Evolutionary conservation across 768 basidiomycete species (phyloP), one percentile per base, ranked within the genome.

Genomic region (Cantharellus cinnabarinus): DNA sequence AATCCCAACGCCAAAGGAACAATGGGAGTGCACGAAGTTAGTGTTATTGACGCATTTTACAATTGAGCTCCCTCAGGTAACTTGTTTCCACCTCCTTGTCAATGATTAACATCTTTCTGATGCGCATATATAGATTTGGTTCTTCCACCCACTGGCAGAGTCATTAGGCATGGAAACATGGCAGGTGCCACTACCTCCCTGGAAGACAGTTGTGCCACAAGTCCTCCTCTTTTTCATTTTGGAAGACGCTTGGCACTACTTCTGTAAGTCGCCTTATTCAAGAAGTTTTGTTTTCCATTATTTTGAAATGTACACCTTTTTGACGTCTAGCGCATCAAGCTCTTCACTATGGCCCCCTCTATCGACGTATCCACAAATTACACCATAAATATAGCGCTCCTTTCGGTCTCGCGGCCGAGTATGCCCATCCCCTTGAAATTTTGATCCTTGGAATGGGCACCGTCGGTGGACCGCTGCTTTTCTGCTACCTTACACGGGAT

Each of bases 371-470:
- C 63, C 91, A 95, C 78, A 94, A 95, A 72, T 76, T 98, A 41
- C 95, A 99, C 70, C 95, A 98, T 79, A 89, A 90, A 67, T 95
- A 89, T 71, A 85, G 85, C 4, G 94, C 94, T 15, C 95, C 95
- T 0, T 95, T 98, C 67, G 95, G 95, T 62, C 80, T 99, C 39
- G 93, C 89, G 2, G 94, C 95, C 2, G 94, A 99, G 70, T 98
- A 97, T 68, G 93, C 95, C 0, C 95, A 99, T 71, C 95, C 95
- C 0, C 81, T 89, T 5, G 95, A 99, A 70, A 87, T 94, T 58
- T 80, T 95, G 68, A 90, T 97, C 64, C 83, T 98, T 58, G 93
- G 91, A 35, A 35, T 81, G 15, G 95, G 94, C 41, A 95, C 94
- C 2, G 81, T 99, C 63, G 75, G 76, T 40, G 90, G 90, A 2